Conservation (phyloP, 73 alveolate species). For the Tetrahymena thermophila region DNA sequence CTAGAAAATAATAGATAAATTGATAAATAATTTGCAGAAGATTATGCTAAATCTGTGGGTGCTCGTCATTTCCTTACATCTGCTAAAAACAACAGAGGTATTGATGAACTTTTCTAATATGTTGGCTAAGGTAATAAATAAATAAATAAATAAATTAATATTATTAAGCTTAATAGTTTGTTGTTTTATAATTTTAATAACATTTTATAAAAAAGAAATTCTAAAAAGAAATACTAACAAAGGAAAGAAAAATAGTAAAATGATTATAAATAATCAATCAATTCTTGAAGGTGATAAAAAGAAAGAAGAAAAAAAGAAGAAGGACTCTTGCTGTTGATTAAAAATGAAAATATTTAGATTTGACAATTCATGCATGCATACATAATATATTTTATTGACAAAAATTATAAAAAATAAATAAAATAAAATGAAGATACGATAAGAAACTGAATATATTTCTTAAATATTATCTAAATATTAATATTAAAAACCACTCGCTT, state of each 20-base stretch:
- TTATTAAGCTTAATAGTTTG: no score
- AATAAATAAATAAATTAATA: not conserved
- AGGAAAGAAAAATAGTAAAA: not conserved
- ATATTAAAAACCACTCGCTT: no score
- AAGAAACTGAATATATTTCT: not conserved
- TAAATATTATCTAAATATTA: not conserved
- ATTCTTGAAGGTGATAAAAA: not conserved
- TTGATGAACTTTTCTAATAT: constrained; percentile 47
- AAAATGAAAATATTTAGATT: not conserved
- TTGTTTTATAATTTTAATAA: not conserved
- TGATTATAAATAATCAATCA: not conserved
- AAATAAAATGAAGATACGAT: not conserved
- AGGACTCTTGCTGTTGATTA: not conserved
- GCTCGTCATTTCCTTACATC: constrained; percentile 74
- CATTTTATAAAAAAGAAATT: not conserved
- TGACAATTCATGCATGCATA: not conserved
- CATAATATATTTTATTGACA: not conserved
- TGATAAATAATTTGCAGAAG: constrained; percentile 30
- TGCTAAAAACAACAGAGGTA: constrained; percentile 79
- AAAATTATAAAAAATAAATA: no score
- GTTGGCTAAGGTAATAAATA: constrained; percentile 19
- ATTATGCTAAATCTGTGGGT: constrained; percentile 55
- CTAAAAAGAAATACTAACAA: not conserved
- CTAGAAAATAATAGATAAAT: constrained; percentile 57
- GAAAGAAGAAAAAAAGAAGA: no score